Evolutionary conservation across 805 yeast species (phyloP).

Genomic region (Ogataea corticis): DNA sequence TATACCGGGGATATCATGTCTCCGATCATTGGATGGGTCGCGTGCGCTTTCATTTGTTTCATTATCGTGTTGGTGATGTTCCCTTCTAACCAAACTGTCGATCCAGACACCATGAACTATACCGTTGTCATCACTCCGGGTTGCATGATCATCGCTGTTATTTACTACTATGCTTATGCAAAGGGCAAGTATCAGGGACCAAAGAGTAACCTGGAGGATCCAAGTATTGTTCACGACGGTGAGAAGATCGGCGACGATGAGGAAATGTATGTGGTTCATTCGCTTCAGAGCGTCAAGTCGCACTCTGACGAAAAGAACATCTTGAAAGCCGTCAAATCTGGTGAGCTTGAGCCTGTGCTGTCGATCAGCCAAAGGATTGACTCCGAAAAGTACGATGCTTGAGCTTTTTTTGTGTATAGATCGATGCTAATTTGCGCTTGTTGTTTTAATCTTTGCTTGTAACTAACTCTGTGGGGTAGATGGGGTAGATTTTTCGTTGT

Average conservation of each 20-base stretch:
- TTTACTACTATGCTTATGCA: conserved; percentile 55
- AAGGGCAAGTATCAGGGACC: conserved; percentile 62
- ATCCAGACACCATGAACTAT: conserved; percentile 34
- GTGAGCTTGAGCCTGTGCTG: conserved; percentile 22
- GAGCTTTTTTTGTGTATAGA: conserved; percentile 1
- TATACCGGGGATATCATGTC: conserved; percentile 39
- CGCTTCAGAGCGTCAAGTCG: conserved; percentile 13
- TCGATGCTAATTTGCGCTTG: neutral
- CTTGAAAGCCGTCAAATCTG: conserved; percentile 19
- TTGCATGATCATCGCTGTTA: conserved; percentile 54
- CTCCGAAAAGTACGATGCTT: conserved; percentile 11
- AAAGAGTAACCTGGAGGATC: conserved; percentile 30
- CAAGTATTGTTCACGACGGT: conserved; percentile 25
- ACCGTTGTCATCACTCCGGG: conserved; percentile 36
- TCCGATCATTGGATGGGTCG: conserved; percentile 35
- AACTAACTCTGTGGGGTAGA: neutral
- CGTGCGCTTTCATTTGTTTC: conserved; percentile 34
- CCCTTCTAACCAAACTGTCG: conserved; percentile 36
- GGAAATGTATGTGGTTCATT: conserved; percentile 22
- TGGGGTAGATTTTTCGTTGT: neutral
- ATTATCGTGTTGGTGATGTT: conserved; percentile 38
- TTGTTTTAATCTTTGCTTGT: neutral
- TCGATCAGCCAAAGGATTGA: conserved; percentile 15
- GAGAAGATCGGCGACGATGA: conserved; percentile 22
- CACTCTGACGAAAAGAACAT: conserved; percentile 21